These are phyloP conservation scores for Monosporozyma unispora DNA, from an alignment of 805 yeast genomes.

Conservation along the genomic window DNA sequence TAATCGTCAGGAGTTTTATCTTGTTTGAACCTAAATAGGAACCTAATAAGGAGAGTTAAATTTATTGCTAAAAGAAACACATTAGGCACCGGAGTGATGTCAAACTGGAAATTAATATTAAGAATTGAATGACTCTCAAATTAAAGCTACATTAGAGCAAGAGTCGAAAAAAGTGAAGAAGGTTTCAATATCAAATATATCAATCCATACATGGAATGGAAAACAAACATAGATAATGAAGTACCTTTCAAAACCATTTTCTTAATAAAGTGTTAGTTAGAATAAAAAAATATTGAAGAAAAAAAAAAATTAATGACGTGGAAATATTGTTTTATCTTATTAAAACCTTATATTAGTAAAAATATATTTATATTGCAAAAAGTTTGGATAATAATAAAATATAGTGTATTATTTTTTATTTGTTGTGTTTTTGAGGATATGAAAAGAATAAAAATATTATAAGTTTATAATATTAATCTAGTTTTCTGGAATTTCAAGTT, in stretches of 20 bases:
- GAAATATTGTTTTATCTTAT: conserved; percentile 7
- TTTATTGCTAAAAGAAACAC: conserved; percentile 2
- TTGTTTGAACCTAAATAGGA: conserved; percentile 83
- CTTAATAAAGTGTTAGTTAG: background rate
- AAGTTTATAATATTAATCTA: conserved; percentile 14
- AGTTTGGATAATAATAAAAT: background rate
- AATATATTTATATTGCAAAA: conserved; percentile 3
- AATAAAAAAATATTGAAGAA: conserved; percentile 1
- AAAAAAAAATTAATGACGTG: conserved; percentile 5
- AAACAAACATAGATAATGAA: background rate
- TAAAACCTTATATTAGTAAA: conserved; percentile 10
- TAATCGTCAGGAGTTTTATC: conserved; percentile 46
- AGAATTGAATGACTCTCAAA: background rate
- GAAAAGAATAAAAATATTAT: conserved; percentile 1
- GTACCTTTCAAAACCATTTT: background rate
- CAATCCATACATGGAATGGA: background rate
- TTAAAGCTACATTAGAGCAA: background rate
- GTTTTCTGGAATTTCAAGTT: conserved; percentile 58
- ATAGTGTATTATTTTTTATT: background rate
- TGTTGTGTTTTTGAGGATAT: background rate
- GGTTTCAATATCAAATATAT: background rate
- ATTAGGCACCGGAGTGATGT: conserved; percentile 16
- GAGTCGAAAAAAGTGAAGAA: background rate
- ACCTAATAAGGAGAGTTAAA: conserved; percentile 8
- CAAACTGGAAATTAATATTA: conserved; percentile 5